phyloP scores from a whole-genome alignment of 2,329 filamentous ascomycete species.

The Colletotrichum sp. region DNA sequence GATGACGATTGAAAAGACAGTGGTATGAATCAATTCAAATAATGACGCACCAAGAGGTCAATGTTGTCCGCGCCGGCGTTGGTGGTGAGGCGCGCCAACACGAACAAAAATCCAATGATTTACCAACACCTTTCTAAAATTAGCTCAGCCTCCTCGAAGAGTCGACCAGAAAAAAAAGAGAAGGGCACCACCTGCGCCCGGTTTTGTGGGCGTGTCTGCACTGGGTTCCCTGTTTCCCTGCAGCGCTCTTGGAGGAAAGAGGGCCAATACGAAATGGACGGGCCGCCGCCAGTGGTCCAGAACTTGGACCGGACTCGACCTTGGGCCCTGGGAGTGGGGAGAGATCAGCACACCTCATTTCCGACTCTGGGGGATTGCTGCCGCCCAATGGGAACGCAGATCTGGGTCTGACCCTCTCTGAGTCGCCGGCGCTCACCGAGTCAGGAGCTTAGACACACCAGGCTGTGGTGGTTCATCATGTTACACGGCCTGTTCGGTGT shows the following conservation, averaged over 20 bases:
- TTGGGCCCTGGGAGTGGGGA: not conserved
- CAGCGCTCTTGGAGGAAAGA: not conserved
- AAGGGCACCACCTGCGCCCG: not conserved
- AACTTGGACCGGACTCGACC: not conserved
- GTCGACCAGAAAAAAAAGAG: not conserved
- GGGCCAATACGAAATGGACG: not conserved
- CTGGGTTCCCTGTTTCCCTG: not conserved
- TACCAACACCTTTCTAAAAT: not conserved
- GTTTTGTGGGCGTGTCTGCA: not conserved
- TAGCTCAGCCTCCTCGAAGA: not conserved
- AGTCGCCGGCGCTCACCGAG: not conserved
- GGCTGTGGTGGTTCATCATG: not conserved
- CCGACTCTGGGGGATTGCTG: not conserved
- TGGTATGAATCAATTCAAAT: not conserved
- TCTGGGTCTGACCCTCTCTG: not conserved
- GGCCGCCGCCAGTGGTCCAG: not conserved
- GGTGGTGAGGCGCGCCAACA: not conserved
- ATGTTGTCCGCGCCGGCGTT: not conserved
- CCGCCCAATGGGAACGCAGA: not conserved
- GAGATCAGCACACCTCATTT: constrained; percentile 19
- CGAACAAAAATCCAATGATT: not conserved
- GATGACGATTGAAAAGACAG: not conserved
- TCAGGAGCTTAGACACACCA: not conserved
- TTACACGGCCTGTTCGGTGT: not conserved
- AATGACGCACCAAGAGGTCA: not conserved